Conservation (phyloP, 495 filamentous ascomycete genomes). For the Cercophora newfieldiana region DNA sequence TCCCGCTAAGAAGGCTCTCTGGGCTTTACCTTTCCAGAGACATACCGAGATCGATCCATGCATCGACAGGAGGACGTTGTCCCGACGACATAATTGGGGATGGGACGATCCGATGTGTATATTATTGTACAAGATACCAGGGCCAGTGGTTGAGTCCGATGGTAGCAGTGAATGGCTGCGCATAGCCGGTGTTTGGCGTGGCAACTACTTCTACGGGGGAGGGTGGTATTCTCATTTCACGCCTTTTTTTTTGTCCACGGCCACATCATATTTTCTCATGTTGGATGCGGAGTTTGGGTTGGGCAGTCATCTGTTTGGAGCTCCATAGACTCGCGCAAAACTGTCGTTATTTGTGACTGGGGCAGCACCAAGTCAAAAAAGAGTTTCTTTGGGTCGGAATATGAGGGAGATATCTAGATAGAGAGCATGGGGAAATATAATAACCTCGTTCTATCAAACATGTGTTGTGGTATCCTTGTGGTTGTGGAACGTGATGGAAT, state of each 20-base stretch:
- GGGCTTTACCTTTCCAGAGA: not conserved
- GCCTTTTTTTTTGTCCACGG: not conserved
- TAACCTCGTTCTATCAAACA: not conserved
- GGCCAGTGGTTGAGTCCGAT: not conserved
- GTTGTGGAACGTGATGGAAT: not conserved
- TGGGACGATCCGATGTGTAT: conserved; percentile 11
- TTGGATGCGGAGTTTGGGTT: not conserved
- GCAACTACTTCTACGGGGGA: not conserved
- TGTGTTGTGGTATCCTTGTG: not conserved
- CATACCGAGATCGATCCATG: too few relatives aligned
- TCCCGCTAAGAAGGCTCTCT: too few relatives aligned
- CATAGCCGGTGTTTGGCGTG: conserved; percentile 1
- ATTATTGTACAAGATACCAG: conserved; percentile 18
- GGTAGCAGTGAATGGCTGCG: not conserved
- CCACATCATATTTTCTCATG: not conserved
- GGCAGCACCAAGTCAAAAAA: conserved; percentile 1
- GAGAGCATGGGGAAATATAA: not conserved
- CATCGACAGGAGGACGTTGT: not conserved
- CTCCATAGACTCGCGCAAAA: conserved; percentile 11
- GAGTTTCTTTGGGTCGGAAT: not conserved
- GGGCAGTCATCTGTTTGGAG: not conserved
- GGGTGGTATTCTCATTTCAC: not conserved
- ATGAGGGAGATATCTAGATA: not conserved
- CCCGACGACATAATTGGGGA: not conserved
- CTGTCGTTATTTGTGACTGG: conserved; percentile 4